phyloP scores from a whole-genome alignment of 495 filamentous ascomycete genomes.

The Aspergillus coremiiformis region DNA sequence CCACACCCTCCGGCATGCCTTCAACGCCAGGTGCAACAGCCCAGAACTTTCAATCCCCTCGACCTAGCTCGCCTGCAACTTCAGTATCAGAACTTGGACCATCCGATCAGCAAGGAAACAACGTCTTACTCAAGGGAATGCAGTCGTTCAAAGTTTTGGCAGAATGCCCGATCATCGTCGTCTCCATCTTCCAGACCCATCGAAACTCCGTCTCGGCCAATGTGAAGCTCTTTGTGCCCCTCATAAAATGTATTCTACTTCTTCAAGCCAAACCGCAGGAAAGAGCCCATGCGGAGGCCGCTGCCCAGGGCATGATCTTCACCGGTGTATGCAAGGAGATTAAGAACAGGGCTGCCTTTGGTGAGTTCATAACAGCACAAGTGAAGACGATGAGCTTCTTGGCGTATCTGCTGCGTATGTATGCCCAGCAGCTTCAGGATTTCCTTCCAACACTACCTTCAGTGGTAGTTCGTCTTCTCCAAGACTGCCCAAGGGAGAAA shows the following conservation, averaged over 20 bases:
- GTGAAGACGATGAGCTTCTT: constrained; percentile 99
- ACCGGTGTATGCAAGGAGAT: constrained; percentile 92
- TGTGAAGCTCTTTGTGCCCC: constrained; percentile 85
- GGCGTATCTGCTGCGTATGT: constrained; percentile 85
- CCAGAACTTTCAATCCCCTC: constrained; percentile 74
- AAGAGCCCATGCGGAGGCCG: constrained; percentile 80
- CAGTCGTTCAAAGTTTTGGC: constrained; percentile 98
- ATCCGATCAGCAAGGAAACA: constrained; percentile 67
- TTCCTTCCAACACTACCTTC: constrained; percentile 83
- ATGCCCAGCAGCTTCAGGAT: constrained; percentile 78
- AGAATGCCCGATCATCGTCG: constrained; percentile 97
- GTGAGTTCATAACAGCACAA: constrained; percentile 94
- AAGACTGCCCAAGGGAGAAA: constrained; percentile 91
- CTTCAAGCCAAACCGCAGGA: constrained; percentile 91
- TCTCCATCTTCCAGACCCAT: constrained; percentile 95
- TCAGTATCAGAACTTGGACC: constrained; percentile 66
- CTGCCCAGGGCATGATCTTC: constrained; percentile 67
- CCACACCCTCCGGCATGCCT: constrained; percentile 58
- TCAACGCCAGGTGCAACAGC: constrained; percentile 68
- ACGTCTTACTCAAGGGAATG: constrained; percentile 82
- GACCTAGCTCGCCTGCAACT: constrained; percentile 81
- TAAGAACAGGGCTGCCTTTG: constrained; percentile 88
- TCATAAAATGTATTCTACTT: constrained; percentile 84
- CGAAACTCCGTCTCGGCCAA: constrained; percentile 69
- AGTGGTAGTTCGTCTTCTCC: constrained; percentile 83